phyloP scores from a whole-genome alignment of 2,329 filamentous ascomycete genomes.

The Diatrype stigma region DNA sequence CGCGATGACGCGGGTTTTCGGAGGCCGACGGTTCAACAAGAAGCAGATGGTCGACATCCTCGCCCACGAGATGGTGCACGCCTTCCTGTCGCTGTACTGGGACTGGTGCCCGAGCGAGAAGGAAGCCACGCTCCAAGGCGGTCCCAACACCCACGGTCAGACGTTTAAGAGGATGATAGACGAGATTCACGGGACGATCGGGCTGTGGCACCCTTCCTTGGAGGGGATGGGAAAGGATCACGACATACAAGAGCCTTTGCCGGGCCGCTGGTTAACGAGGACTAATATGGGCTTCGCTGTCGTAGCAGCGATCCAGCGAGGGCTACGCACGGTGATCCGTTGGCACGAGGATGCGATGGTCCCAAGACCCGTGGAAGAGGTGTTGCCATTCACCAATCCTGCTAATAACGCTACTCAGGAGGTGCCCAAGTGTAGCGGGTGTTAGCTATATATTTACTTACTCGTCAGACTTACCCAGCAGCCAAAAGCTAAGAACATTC shows the following conservation, averaged over 20 bases:
- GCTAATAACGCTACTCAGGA: too few relatives aligned
- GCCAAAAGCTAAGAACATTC: too few relatives aligned
- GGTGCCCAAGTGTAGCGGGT: too few relatives aligned
- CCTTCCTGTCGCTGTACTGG: background rate
- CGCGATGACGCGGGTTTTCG: background rate
- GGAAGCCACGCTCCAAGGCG: background rate
- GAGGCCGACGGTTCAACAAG: background rate
- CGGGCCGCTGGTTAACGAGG: background rate
- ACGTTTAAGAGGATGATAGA: background rate
- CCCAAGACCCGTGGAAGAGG: too few relatives aligned
- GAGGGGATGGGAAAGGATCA: background rate
- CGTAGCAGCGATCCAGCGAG: background rate
- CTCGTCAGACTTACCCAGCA: too few relatives aligned
- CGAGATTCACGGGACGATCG: background rate
- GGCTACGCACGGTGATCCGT: background rate
- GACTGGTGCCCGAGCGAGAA: background rate
- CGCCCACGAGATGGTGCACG: background rate
- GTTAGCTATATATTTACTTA: too few relatives aligned
- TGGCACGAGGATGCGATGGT: background rate
- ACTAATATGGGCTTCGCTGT: background rate
- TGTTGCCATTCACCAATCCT: too few relatives aligned
- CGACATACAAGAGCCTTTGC: background rate
- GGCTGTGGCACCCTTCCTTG: background rate
- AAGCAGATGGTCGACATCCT: background rate
- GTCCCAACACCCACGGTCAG: background rate